Evolutionary conservation across 2,329 filamentous ascomycete genomes (phyloP), one percentile per base, ranked within the genome.

Genomic region (Botryotinia narcissicola): DNA sequence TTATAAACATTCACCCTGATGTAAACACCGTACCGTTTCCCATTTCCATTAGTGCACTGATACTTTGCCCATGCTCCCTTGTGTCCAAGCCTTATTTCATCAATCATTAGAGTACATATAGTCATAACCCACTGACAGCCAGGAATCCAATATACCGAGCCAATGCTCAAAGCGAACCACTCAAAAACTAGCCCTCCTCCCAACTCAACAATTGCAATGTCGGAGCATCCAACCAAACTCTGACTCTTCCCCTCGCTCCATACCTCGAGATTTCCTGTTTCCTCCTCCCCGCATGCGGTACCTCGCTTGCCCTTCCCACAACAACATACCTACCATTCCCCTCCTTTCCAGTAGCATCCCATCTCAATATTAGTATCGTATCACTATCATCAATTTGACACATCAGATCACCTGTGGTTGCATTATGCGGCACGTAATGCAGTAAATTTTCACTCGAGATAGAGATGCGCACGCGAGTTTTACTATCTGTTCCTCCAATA

Each of bases 141-240:
- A 63, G 25, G 16, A 35, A 16, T 22, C 46, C 3, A 18, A 16
- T 40, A 20, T 67, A 20, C 14, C 16, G 25, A n/a, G 8, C 7
- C 9, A 16, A 29, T 6, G 0, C 8, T 3, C 14, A 22, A 35
- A 6, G 22, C 22, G 18, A n/a, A n/a, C 2, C 12, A 8, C 35
- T 5, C 16, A 40, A 29, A 9, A 3, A 54, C 18, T n/a, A 54
- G 7, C 3, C 64, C 16, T 68, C 48, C 64, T 14, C 64, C 64
- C 25, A 40, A 29, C n/a, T 32, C 12, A 42, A 57, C 48, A 22
- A 16, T n/a, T 57, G 35, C 25, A 29, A 22, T 4, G 66, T 57
- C 14, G 25, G 35, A 48, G 37, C 37, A 68, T 57, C 25, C 35
- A 68, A 16, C 7, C n/a, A 57, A 16, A 57, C 48, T 18, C 6